These are phyloP conservation scores for Fusarium bactridioides DNA, from an alignment of 2,329 filamentous ascomycete species.

Conservation along the genomic window DNA sequence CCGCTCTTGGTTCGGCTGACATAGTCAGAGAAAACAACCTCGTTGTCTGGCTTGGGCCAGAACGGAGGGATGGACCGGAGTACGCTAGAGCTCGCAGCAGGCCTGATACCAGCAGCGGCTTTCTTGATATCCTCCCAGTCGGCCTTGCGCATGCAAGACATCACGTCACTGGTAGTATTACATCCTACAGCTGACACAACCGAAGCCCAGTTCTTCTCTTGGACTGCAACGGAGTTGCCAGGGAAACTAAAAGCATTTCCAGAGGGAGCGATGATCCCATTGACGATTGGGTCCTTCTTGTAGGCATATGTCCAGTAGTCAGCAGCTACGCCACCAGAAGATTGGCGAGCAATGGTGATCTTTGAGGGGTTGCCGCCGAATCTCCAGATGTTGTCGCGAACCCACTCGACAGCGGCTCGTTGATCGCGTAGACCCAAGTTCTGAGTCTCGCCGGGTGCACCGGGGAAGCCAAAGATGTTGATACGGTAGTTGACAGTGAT, in stretches of 20 bases:
- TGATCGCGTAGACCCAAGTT: conserved; percentile 45
- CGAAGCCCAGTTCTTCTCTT: conserved; percentile 53
- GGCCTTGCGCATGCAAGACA: conserved; percentile 50
- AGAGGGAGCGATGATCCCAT: conserved; percentile 55
- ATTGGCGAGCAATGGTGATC: conserved; percentile 48
- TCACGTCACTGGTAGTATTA: conserved; percentile 37
- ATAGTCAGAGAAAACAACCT: conserved; percentile 54
- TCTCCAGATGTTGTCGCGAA: conserved; percentile 43
- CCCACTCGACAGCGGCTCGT: conserved; percentile 44
- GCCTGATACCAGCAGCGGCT: conserved; percentile 47
- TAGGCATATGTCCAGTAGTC: conserved; percentile 61
- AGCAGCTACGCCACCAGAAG: conserved; percentile 48
- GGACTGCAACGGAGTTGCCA: conserved; percentile 46
- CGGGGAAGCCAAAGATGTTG: conserved; percentile 54
- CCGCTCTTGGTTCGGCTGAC: conserved; percentile 43
- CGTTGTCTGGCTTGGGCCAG: conserved; percentile 52
- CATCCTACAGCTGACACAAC: conserved; percentile 52
- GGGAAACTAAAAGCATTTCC: conserved; percentile 57
- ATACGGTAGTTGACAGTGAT: conserved; percentile 58
- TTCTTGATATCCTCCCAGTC: conserved; percentile 48
- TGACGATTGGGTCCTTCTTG: conserved; percentile 57
- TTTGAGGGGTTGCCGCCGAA: conserved; percentile 43
- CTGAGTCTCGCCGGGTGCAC: conserved; percentile 34
- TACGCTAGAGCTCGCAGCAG: conserved; percentile 45
- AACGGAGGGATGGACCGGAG: conserved; percentile 51